Evolutionary conservation across 768 basidiomycete genomes (phyloP), one percentile per base, ranked within the genome.

Genomic region (Myochromella boudieri): DNA sequence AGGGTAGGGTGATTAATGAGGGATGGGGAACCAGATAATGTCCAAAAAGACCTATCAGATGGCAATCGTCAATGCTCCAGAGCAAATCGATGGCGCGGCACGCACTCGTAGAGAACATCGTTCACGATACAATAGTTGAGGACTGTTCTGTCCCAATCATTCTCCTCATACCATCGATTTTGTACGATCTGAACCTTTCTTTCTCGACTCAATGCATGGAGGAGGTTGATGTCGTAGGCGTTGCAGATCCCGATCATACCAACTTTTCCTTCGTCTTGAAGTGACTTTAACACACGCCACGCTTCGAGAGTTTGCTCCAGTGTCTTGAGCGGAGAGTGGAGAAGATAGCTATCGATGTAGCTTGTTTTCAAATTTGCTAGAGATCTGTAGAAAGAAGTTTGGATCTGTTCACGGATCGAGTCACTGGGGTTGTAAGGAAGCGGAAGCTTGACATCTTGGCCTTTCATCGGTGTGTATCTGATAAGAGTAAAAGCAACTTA

Each of bases 31-130:
- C 88, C 86, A 1, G 85, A 77, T 18, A 94, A 67, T 18, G 91
- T 92, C 91, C 91, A 92, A 64, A 93, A 92, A 12, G 89, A 90
- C 56, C 89, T 90, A 55, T n/a, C n/a, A n/a, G n/a, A n/a, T 21
- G 36, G 21, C 11, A 25, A 21, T 41, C 1, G 24, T 44, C 31
- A 11, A 14, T 18, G 20, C 18, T 18, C 22, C n/a, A 7, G 21
- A 7, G 28, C 21, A 44, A 42, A 11, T 41, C 10, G 33, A 26
- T 17, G 12, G 9, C 4, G 9, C n/a, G 17, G 14, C 45, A 55
- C 56, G 20, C 53, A 91, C 86, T 92, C 88, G 56, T 91, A 92
- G 59, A 81, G 76, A 7, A 87, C 82, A 9, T 66, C 78, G 40
- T 84, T 69, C 44, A 74, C 65, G 54, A 67, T 74, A 60, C 91